Evolutionary conservation across 192 early-diverging fungal species (phyloP), one percentile per base, ranked within the genome.

Genomic region (Fimicolochytrium jonesii): DNA sequence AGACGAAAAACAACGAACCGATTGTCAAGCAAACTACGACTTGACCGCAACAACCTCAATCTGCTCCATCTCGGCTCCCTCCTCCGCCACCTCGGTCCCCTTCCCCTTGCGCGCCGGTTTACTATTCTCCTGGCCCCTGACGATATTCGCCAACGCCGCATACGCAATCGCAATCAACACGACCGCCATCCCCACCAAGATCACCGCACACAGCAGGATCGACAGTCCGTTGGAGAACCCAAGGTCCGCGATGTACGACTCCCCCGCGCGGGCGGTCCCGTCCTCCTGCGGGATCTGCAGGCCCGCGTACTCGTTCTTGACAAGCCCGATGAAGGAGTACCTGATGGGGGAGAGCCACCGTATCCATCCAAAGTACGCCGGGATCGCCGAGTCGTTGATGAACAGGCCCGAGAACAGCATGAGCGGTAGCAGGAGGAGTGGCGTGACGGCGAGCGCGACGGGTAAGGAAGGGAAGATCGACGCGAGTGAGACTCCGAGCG

Each of bases 351-450:
- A 60, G 15, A 74, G n/a, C 54, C 66, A 66, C 37, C 61, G 42
- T 31, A 66, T 56, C 62, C 72, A 83, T 20, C 70, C 65, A 36
- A 86, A 51, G 69, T 71, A 86, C 1, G 64, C 76, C 0, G 84
- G 77, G 15, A 81, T 80, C 35, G 72, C 75, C n/a, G 68, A 74
- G 4, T 70, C 70, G 57, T 86, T 86, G 46, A 86, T 78, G 29
- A 86, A 71, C 41, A 86, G 77, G 6, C 84, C 84, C 29, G 72
- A 71, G 64, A 83, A 75, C 34, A 82, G 61, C 70, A 81, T 69
- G 26, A 82, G 66, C 4, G 84, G 84, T 50, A 86, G 41, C 13
- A 86, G 68, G 36, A 81, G 59, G 53, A 66, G 35, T 0, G 84
- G 84, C 18, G 78, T 48, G 2, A 70, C 67, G 1, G 68, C 57